A percentile compares a stretch with the other conserved stretches of the same genome.
Conservation (phyloP, 352 stramenopile species). For the Phytopythium litorale region DNA sequence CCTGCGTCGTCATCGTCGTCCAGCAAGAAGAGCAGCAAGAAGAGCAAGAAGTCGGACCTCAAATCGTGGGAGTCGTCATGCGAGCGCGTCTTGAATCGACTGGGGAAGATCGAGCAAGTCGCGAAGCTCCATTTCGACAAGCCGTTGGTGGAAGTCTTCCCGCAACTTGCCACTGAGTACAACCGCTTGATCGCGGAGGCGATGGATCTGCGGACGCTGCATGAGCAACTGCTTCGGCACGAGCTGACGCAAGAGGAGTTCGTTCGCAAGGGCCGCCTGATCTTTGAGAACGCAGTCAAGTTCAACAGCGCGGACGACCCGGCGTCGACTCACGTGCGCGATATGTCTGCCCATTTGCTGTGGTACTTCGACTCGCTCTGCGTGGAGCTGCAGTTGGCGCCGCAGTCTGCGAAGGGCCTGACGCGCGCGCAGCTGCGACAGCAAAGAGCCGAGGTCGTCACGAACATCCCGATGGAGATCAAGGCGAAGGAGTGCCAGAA, state of each 20-base stretch:
- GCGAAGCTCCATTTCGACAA: conserved; percentile 77
- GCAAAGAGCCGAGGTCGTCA: conserved; percentile 53
- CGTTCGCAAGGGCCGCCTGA: conserved; percentile 61
- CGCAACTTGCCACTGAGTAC: conserved; percentile 67
- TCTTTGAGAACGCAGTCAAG: conserved; percentile 80
- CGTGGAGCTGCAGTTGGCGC: conserved; percentile 47
- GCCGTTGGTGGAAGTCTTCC: conserved; percentile 70
- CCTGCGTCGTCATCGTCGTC: conserved; percentile 20
- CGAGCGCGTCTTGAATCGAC: conserved; percentile 65
- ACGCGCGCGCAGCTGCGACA: conserved; percentile 35
- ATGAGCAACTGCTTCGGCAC: conserved; percentile 59
- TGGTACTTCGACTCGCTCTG: conserved; percentile 88
- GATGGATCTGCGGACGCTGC: conserved; percentile 78
- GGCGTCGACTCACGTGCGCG: conserved; percentile 69
- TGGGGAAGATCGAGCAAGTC: conserved; percentile 79
- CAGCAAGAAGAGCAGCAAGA: conserved; percentile 55
- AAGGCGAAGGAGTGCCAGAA: conserved; percentile 84
- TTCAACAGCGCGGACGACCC: conserved; percentile 78
- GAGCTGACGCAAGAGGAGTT: conserved; percentile 49
- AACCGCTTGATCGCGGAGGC: conserved; percentile 59
- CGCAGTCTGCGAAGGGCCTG: conserved; percentile 14
- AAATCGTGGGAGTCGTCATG: conserved; percentile 61
- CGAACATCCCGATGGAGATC: conserved; percentile 54
- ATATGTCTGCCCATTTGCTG: conserved; percentile 72
- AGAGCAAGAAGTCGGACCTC: conserved; percentile 78